phyloP scores from a whole-genome alignment of 1,284 basidiomycete genomes.

The Boletellus sp. region DNA sequence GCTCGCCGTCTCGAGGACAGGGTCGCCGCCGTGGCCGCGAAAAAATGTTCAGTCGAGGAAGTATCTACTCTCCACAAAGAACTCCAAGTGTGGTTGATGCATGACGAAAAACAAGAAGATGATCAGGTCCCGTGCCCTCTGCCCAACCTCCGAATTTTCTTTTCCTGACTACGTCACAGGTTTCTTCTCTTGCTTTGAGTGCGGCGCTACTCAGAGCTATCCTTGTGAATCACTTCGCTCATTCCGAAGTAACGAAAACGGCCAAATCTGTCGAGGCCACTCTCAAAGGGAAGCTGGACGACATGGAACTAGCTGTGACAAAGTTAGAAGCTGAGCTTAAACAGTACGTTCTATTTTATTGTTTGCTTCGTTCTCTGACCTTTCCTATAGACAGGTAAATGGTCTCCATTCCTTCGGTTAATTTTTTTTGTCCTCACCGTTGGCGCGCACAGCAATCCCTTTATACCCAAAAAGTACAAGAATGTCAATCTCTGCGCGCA shows the following conservation, averaged over 20 bases:
- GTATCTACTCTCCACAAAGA: conserved; percentile 69
- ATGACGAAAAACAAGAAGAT: conserved; percentile 49
- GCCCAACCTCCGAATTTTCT: conserved; percentile 34
- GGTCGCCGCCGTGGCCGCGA: conserved; percentile 72
- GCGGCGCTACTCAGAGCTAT: conserved; percentile 73
- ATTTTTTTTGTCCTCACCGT: conserved; percentile 11
- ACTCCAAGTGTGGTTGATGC: conserved; percentile 65
- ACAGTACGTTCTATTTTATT: conserved; percentile 46
- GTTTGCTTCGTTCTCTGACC: conserved; percentile 21
- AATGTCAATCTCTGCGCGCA: conserved; percentile 60
- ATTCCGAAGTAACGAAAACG: conserved; percentile 65
- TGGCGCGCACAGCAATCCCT: conserved; percentile 45
- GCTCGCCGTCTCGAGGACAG: conserved; percentile 68
- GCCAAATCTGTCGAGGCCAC: conserved; percentile 57
- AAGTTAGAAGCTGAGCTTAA: conserved; percentile 68
- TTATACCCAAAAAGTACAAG: conserved; percentile 64
- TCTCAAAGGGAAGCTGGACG: conserved; percentile 61
- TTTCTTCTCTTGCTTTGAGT: conserved; percentile 60
- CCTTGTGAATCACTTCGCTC: conserved; percentile 72
- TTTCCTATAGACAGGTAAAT: conserved; percentile 31
- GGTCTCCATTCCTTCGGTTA: background rate
- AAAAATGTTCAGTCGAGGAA: conserved; percentile 82
- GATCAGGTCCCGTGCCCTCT: conserved; percentile 50
- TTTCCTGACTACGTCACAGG: conserved; percentile 34
- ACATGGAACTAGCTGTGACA: conserved; percentile 51